A percentile compares a stretch with the other conserved stretches of the same genome.
Conservation (phyloP, 768 basidiomycete genomes). For the Punctularia strigosozonata region DNA sequence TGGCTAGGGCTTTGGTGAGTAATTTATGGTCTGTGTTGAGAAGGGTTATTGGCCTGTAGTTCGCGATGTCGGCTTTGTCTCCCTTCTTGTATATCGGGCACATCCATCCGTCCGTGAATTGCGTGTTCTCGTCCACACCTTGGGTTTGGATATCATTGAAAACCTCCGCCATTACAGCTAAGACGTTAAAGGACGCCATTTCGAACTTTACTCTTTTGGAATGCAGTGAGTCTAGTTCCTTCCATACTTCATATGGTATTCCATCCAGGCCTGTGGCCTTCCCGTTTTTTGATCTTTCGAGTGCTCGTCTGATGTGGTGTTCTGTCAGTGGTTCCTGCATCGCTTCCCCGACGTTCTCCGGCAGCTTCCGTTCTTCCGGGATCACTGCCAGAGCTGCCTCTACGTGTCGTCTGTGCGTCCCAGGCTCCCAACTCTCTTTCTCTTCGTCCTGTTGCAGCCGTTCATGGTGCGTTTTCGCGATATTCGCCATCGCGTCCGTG, state of each 20-base stretch:
- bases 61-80: constrained; percentile 4
- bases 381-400: neutral
- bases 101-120: constrained; percentile 8
- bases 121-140: neutral
- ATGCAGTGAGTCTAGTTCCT: neutral
- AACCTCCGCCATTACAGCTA: neutral
- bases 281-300: neutral
- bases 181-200: neutral
- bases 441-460: neutral
- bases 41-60: constrained; percentile 12
- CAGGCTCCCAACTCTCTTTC: neutral
- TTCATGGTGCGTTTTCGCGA: constrained; percentile 2
- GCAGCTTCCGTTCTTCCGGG: neutral
- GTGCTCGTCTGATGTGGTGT: neutral
- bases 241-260: constrained; percentile 6
- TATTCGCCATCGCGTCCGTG: neutral
- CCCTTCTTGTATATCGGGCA: constrained; percentile 11
- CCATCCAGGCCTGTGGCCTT: constrained; percentile 3
- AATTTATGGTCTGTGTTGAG: constrained; percentile 12
- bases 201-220: neutral
- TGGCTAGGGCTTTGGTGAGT: constrained; percentile 6
- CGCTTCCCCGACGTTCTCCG: neutral
- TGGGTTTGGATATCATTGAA: neutral
- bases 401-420: neutral
- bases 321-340: neutral